Percentiles rank a stretch among this genome's conserved stretches.
These are phyloP conservation scores for Gynochthodes officinalis DNA, from an alignment of 257 asterid genomes.

Conservation along the genomic window DNA sequence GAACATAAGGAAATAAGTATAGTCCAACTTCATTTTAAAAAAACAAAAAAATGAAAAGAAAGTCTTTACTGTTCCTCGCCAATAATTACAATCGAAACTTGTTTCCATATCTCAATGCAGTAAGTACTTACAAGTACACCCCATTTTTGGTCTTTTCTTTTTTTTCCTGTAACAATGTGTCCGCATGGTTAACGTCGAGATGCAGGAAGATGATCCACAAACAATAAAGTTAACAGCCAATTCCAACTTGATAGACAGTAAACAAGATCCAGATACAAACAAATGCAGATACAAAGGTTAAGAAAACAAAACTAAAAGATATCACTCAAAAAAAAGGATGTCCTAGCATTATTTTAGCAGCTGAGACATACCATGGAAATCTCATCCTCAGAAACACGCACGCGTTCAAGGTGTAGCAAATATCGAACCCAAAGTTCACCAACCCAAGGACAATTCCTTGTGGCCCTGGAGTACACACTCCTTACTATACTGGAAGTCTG, in stretches of 20 bases:
- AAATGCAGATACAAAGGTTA: neutral
- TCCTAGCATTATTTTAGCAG: neutral
- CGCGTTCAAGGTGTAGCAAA: slow-evolving; percentile 75
- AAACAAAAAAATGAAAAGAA: neutral
- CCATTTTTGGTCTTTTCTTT: neutral
- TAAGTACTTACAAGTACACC: too few relatives aligned
- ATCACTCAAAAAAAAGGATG: too few relatives aligned
- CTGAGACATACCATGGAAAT: slow-evolving; percentile 53
- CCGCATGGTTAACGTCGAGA: too few relatives aligned
- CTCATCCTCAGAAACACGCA: slow-evolving; percentile 77
- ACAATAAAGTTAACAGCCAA: neutral
- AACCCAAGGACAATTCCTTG: slow-evolving; percentile 94
- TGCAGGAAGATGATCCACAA: neutral
- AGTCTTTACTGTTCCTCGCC: neutral
- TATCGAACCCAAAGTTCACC: slow-evolving; percentile 90
- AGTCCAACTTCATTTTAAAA: neutral
- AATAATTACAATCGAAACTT: neutral
- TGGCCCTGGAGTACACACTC: slow-evolving; percentile 77
- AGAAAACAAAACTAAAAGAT: neutral
- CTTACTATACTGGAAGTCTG: slow-evolving; percentile 81
- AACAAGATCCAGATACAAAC: neutral
- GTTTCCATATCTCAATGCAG: too few relatives aligned
- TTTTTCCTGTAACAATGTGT: neutral
- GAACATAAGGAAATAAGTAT: neutral
- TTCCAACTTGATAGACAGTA: neutral